These are phyloP conservation scores for Byssothecium circinans DNA, from an alignment of 2,329 filamentous ascomycete species.

Conservation along the genomic window DNA sequence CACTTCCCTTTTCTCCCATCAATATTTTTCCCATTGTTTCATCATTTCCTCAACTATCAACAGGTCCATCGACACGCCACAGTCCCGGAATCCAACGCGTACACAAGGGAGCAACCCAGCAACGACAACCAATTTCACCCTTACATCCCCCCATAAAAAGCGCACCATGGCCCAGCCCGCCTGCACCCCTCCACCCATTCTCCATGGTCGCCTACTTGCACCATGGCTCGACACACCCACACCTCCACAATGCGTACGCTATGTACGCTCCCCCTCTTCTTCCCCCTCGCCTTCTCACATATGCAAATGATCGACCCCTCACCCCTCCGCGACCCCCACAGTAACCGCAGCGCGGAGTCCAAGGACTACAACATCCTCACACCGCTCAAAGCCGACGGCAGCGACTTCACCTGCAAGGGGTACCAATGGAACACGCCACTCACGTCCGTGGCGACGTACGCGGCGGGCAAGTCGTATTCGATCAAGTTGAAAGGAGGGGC, in stretches of 20 bases:
- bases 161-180: conserved; percentile 3
- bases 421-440: conserved; percentile 57
- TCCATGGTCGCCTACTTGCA: conserved; percentile 8
- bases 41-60: not conserved
- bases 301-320: conserved; percentile 61
- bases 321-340: conserved; percentile 54
- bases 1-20: not conserved
- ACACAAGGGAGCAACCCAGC: too few relatives aligned
- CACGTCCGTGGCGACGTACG: conserved; percentile 61
- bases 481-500: conserved; percentile 64
- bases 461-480: conserved; percentile 63
- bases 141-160: conserved; percentile 19
- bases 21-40: not conserved
- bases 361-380: conserved; percentile 71
- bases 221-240: conserved; percentile 23
- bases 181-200: not conserved
- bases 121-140: conserved; percentile 14
- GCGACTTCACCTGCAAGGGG: conserved; percentile 77
- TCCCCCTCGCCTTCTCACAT: conserved; percentile 42
- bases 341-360: conserved; percentile 47
- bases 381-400: conserved; percentile 62
- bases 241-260: conserved; percentile 17
- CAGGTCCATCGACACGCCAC: not conserved
- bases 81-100: conserved; percentile 32
- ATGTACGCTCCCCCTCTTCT: conserved; percentile 22